Percentiles rank a stretch among this genome's conserved stretches.
Conservation (phyloP, 495 filamentous ascomycete genomes). For the Friedmanniomyces endolithicus region DNA sequence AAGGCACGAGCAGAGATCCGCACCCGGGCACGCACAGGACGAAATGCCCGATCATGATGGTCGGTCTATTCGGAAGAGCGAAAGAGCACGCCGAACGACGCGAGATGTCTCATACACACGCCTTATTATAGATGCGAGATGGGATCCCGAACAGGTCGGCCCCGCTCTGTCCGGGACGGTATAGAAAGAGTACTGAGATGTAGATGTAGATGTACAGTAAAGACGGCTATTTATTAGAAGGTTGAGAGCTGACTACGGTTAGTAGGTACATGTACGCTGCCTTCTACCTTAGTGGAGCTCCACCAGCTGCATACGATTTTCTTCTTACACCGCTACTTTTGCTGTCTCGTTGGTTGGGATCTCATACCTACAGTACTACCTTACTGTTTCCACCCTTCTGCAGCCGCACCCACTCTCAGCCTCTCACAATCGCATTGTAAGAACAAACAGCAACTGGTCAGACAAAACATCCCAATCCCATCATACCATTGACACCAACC, state of each 20-base stretch:
- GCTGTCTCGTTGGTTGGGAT: no score
- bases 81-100: no score
- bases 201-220: background rate
- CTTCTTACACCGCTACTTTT: conserved; percentile 1
- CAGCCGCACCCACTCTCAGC: no score
- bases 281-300: background rate
- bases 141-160: no score
- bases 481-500: background rate
- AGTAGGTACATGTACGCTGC: no score
- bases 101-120: background rate
- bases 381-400: no score
- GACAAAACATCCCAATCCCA: no score
- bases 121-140: no score
- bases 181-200: no score
- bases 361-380: no score
- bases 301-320: background rate
- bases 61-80: background rate
- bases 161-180: background rate
- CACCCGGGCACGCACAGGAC: background rate
- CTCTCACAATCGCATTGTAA: background rate
- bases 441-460: background rate
- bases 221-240: background rate
- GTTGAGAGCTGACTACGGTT: background rate
- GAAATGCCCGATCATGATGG: background rate
- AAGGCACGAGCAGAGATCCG: background rate